Evolutionary conservation across 345 rosid species (phyloP).

Genomic region (Corchorus capsularis): DNA sequence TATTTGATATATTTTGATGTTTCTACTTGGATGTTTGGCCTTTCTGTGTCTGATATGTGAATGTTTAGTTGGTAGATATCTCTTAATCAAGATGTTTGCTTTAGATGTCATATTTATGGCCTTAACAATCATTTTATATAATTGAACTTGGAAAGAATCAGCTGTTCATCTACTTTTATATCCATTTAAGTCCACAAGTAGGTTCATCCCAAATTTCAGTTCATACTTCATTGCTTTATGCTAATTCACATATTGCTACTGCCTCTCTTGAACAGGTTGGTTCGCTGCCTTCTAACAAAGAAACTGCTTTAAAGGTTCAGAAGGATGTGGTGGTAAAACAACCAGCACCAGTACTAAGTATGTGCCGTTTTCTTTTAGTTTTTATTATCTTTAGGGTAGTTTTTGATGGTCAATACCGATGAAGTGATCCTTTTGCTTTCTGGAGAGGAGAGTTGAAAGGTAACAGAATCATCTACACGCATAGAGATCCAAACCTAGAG

Average conservation of each 20-base stretch:
- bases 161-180: background rate
- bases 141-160: slow-evolving; percentile 5
- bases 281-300: slow-evolving; percentile 41
- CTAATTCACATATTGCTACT: slow-evolving; percentile 1
- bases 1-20: background rate
- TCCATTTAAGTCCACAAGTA: background rate
- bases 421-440: background rate
- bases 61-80: no score
- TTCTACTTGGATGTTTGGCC: background rate
- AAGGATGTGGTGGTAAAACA: slow-evolving; percentile 49
- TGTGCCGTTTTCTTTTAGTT: slow-evolving; percentile 19
- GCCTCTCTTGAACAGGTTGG: slow-evolving; percentile 44
- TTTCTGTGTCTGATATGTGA: background rate
- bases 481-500: no score
- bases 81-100: background rate
- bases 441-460: background rate
- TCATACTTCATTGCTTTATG: background rate
- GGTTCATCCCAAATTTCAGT: background rate
- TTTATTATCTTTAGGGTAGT: background rate
- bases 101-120: background rate
- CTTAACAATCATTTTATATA: slow-evolving; percentile 1
- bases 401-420: background rate
- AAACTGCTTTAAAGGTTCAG: slow-evolving; percentile 47
- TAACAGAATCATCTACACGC: background rate
- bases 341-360: slow-evolving; percentile 44